Base-by-base conservation (phyloP, 345 rosid species). In the Erodium maritimum region DNA sequence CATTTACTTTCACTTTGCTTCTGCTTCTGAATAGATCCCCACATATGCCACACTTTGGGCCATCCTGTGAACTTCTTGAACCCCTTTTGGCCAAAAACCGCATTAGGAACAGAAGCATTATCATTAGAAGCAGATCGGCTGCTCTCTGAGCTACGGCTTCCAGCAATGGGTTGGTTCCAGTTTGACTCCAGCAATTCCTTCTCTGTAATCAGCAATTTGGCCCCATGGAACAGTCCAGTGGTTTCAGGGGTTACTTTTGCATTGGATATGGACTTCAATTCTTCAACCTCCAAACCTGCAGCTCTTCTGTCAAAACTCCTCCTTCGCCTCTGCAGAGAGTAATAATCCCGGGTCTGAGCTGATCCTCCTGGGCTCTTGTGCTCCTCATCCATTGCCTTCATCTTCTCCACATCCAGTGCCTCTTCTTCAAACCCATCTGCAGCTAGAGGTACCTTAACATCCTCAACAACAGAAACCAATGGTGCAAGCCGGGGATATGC, bases 161-260 rank as follows among this genome's bases (percentile, higher is more conserved):
- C 61, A 24, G 54, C 58, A 21, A 17, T 48, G 42, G 52, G 59
- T 2, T 73, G 62, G 52, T 77, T 71, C 66, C 73, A 72, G 58
- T 75, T 75, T 21, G 79, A 78, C 56, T 67, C 77, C 71, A 71
- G 69, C 71, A 77, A 66, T 69, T 77, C 82, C 34, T 73, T 79
- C 78, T 79, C 87, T 0, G 81, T 81, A 58, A 78, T 80, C 72
- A 81, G 59, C 75, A 81, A 63, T 61, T 81, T 79, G 5, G 83
- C 69, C 33, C 80, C 75, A 45, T 67, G 79, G 60, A 76, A 72
- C 50, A 79, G 56, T 17, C 74, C 83, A 14, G 62, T 71, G 21
- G 79, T 71, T 17, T 77, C 74, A 23, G 82, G 83, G 13, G 83
- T 72, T 5, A 72, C 72, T 61, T 69, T 72, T 14, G 76, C 71